Percentiles rank a stretch among this genome's conserved stretches.
Conservation (phyloP, 495 filamentous ascomycete genomes). For the Daldinia decipiens region DNA sequence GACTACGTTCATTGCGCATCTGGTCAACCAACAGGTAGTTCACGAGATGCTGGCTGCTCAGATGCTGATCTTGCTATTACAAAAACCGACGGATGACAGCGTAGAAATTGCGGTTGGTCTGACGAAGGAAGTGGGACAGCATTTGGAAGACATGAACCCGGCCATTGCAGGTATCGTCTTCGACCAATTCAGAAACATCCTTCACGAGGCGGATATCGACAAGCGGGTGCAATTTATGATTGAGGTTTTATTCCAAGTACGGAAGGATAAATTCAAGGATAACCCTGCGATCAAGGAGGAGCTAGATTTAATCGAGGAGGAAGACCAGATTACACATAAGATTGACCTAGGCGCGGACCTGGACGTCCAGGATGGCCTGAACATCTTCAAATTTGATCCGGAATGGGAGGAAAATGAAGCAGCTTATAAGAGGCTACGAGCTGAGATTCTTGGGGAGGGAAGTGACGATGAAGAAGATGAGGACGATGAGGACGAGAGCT, state of each 20-base stretch:
- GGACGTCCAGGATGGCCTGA: slow-evolving; percentile 83
- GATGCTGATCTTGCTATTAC: slow-evolving; percentile 85
- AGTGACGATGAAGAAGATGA: slow-evolving; percentile 80
- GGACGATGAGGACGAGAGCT: slow-evolving; percentile 77
- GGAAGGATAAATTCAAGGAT: slow-evolving; percentile 96
- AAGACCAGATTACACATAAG: slow-evolving; percentile 94
- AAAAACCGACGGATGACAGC: slow-evolving; percentile 96
- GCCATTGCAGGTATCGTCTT: slow-evolving; percentile 88
- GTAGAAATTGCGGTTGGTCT: slow-evolving; percentile 97
- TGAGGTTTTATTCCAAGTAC: slow-evolving; percentile 94
- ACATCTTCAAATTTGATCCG: slow-evolving; percentile 94
- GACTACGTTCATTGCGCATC: slow-evolving; percentile 92
- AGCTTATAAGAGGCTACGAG: slow-evolving; percentile 86
- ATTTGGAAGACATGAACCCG: slow-evolving; percentile 92
- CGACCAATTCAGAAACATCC: slow-evolving; percentile 92
- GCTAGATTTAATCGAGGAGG: slow-evolving; percentile 93
- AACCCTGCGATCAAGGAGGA: slow-evolving; percentile 91
- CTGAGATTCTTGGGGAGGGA: slow-evolving; percentile 92
- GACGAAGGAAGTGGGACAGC: slow-evolving; percentile 89
- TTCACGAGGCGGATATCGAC: slow-evolving; percentile 96
- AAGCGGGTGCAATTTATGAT: slow-evolving; percentile 99
- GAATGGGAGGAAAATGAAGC: slow-evolving; percentile 92
- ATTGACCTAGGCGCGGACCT: slow-evolving; percentile 82
- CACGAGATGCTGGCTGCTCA: slow-evolving; percentile 92
- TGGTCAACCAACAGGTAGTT: slow-evolving; percentile 95